Conservation (phyloP, 306 rosid species). For the Quercus ilex region DNA sequence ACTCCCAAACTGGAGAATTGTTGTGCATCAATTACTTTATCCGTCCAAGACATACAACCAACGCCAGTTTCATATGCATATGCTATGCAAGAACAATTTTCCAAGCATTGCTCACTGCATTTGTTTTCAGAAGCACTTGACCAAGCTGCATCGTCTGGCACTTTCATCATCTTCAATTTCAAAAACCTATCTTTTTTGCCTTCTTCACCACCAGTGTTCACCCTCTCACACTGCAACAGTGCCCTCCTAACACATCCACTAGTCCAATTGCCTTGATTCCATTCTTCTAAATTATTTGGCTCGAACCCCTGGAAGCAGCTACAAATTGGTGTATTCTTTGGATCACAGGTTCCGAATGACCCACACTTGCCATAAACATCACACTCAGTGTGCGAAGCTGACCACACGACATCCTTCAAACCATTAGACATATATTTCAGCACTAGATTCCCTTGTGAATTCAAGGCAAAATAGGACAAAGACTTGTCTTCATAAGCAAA, state of each 20-base stretch:
- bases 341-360: constrained; percentile 12
- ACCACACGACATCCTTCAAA: neutral
- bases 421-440: neutral
- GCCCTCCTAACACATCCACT: constrained; percentile 20
- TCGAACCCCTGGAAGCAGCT: constrained; percentile 44
- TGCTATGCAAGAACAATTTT: constrained; percentile 36
- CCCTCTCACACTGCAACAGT: constrained; percentile 25
- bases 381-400: neutral
- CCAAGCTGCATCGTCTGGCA: constrained; percentile 24
- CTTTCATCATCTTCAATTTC: constrained; percentile 22
- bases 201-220: neutral
- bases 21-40: constrained; percentile 16
- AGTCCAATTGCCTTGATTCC: constrained; percentile 2
- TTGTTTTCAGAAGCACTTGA: constrained; percentile 10
- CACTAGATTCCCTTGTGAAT: constrained; percentile 1
- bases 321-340: constrained; percentile 6
- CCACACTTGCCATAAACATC: constrained; percentile 39
- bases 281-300: constrained; percentile 21
- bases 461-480: neutral
- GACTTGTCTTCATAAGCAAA: neutral
- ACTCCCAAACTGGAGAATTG: constrained; percentile 8
- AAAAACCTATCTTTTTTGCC: constrained; percentile 22
- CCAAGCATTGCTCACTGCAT: constrained; percentile 21
- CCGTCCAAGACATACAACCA: constrained; percentile 41
- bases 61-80: constrained; percentile 32